Evolutionary conservation across 208 protist species (phyloP), one percentile per base, ranked within the genome.

Genomic region (Wallacemonas rigidus): DNA sequence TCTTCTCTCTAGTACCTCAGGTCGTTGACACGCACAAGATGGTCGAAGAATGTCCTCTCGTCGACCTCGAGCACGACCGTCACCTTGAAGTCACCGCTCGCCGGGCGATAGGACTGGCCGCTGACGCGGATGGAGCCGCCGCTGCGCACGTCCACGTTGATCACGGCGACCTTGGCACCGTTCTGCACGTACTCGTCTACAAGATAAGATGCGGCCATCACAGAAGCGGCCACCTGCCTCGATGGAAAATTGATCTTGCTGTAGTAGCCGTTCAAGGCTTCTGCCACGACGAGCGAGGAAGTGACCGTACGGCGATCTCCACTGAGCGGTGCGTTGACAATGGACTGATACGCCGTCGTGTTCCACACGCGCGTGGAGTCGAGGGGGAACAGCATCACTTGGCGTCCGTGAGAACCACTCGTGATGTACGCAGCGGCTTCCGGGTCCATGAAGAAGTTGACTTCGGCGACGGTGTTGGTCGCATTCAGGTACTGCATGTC

Each of bases 391-490:
- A 95, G 15, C 53, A 71, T 79, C 45, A 95, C 86, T 1, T 84
- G 80, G 9, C 75, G 73, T 0, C 79, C 77, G 67, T 92, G 86
- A 11, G 41, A 47, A 3, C 75, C 79, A 5, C 69, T 38, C 15
- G 85, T 17, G 38, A 95, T 67, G 69, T 88, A 89, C 65, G 88
- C 68, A 2, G 88, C 88, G 15, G 90, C 88, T 0, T 58, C 4
- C 1, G 87, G 77, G 73, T 95, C 90, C 55, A 92, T 56, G 68
- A 87, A 93, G 53, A 89, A 83, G 73, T 92, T 88, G n/a, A 84
- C 45, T 69, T 95, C 88, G 0, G 88, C 79, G 7, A 51, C 69
- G 1, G 38, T 75, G 71, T 88, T 92, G 55, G 54, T 47, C 14
- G 53, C 43, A 61, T 86, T 81, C 14, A 91, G n/a, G 62, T 82